Evolutionary conservation across 768 basidiomycete genomes (phyloP).

Genomic region (Naganishia antarctica): DNA sequence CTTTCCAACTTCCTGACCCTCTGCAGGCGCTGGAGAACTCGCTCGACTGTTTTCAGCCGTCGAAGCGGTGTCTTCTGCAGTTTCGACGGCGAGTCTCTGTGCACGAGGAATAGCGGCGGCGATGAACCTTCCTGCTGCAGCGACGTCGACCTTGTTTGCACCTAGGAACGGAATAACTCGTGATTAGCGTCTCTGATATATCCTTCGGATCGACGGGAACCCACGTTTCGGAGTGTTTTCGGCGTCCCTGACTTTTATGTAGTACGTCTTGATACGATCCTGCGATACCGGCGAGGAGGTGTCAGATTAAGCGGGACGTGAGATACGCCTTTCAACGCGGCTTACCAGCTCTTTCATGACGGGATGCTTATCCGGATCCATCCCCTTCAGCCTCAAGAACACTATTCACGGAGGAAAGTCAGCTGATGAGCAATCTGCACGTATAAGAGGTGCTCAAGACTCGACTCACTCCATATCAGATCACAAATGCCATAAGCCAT

Average conservation of each 20-base stretch:
- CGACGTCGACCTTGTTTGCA: slow-evolving; percentile 33
- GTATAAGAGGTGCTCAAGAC: not conserved
- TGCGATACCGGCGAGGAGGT: slow-evolving; percentile 5
- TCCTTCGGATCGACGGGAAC: too few relatives aligned
- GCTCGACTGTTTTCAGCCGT: not conserved
- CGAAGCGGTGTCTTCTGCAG: not conserved
- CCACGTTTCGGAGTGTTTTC: slow-evolving; percentile 42
- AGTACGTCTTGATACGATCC: slow-evolving; percentile 47
- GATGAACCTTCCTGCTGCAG: slow-evolving; percentile 44
- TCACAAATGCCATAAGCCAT: slow-evolving; percentile 47
- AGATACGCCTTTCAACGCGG: not conserved
- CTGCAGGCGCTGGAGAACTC: not conserved
- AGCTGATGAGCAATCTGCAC: too few relatives aligned
- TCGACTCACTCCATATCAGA: slow-evolving; percentile 48
- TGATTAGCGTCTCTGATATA: too few relatives aligned
- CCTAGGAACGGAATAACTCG: too few relatives aligned
- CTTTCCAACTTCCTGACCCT: slow-evolving; percentile 4
- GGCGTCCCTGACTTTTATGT: slow-evolving; percentile 40
- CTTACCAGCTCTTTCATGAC: slow-evolving; percentile 45
- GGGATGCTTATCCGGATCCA: slow-evolving; percentile 44
- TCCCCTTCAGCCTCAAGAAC: slow-evolving; percentile 44
- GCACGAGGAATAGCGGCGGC: slow-evolving; percentile 34
- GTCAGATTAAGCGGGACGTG: not conserved
- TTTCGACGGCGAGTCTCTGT: slow-evolving; percentile 30
- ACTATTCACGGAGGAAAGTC: slow-evolving; percentile 31